A percentile compares a stretch with the other conserved stretches of the same genome.
These are phyloP conservation scores for Fusarium duplospermum DNA, from an alignment of 2,329 filamentous ascomycete species.

Conservation along the genomic window DNA sequence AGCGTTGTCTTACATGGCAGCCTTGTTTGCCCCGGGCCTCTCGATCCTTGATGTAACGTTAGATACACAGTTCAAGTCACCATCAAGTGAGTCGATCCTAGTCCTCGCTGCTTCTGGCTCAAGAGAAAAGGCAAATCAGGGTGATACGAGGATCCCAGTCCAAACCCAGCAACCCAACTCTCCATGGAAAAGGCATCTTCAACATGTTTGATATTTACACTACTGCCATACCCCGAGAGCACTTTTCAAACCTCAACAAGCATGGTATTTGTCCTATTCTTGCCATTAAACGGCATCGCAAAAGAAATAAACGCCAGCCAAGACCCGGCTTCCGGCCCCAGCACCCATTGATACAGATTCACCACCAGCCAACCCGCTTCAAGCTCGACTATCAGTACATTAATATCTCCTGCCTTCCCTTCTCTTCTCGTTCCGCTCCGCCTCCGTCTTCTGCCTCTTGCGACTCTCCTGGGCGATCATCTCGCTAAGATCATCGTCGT, in stretches of 20 bases:
- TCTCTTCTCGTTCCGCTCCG: slow-evolving; percentile 78
- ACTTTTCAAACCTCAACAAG: slow-evolving; percentile 27
- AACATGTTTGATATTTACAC: slow-evolving; percentile 42
- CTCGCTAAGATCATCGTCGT: slow-evolving; percentile 90
- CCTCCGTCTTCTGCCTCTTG: slow-evolving; percentile 89
- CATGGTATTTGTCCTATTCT: slow-evolving; percentile 40
- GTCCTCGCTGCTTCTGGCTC: not conserved
- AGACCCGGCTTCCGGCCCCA: slow-evolving; percentile 28
- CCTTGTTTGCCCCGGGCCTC: not conserved
- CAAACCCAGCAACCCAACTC: not conserved
- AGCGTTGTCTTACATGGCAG: not conserved
- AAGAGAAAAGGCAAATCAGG: not conserved
- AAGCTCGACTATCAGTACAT: slow-evolving; percentile 16
- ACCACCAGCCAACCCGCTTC: not conserved
- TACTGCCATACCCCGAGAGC: not conserved
- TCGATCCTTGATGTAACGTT: not conserved
- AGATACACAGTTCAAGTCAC: not conserved
- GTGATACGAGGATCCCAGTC: not conserved
- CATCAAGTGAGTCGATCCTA: not conserved
- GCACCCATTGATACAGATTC: slow-evolving; percentile 29
- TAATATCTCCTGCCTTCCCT: slow-evolving; percentile 66
- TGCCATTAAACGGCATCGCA: slow-evolving; percentile 29
- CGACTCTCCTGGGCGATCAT: slow-evolving; percentile 96
- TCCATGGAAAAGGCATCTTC: not conserved
- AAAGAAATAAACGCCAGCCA: slow-evolving; percentile 38